Conservation (phyloP, 306 rosid species). For the Acacia crassicarpa region DNA sequence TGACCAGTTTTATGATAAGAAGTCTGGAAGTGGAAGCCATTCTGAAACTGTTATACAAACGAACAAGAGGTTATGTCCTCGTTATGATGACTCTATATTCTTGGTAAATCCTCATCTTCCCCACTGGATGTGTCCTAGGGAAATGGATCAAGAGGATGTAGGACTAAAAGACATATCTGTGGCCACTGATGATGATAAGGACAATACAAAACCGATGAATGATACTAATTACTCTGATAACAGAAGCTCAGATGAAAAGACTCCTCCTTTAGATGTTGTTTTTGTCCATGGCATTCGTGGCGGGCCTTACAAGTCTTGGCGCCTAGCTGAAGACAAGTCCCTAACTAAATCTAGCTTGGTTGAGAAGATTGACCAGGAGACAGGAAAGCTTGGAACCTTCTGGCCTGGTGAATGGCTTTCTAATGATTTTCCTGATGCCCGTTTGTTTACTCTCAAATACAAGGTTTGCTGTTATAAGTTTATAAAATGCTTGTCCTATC, state of each 20-base stretch:
- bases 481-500: slow-evolving; percentile 21
- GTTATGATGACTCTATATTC: slow-evolving; percentile 69
- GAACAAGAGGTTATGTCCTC: slow-evolving; percentile 60
- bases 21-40: slow-evolving; percentile 41
- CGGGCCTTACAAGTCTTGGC: slow-evolving; percentile 93
- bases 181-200: slow-evolving; percentile 39
- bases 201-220: slow-evolving; percentile 35
- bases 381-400: slow-evolving; percentile 94
- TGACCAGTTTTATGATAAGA: slow-evolving; percentile 32
- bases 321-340: slow-evolving; percentile 88
- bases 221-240: slow-evolving; percentile 37
- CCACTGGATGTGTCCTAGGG: slow-evolving; percentile 74
- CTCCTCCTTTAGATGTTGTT: slow-evolving; percentile 73
- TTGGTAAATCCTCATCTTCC: slow-evolving; percentile 86
- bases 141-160: slow-evolving; percentile 37
- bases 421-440: slow-evolving; percentile 80
- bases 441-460: slow-evolving; percentile 82
- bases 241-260: slow-evolving; percentile 32
- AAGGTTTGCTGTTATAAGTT: slow-evolving; percentile 66
- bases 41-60: slow-evolving; percentile 41
- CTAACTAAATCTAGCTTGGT: slow-evolving; percentile 77
- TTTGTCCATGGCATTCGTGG: slow-evolving; percentile 96
- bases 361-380: slow-evolving; percentile 96
- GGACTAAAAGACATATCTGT: slow-evolving; percentile 36
- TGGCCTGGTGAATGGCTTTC: slow-evolving; percentile 99